A percentile compares a stretch with the other conserved stretches of the same genome.
Evolutionary conservation across 2,329 filamentous ascomycete species (phyloP).

Genomic region (Xylaria sp.): DNA sequence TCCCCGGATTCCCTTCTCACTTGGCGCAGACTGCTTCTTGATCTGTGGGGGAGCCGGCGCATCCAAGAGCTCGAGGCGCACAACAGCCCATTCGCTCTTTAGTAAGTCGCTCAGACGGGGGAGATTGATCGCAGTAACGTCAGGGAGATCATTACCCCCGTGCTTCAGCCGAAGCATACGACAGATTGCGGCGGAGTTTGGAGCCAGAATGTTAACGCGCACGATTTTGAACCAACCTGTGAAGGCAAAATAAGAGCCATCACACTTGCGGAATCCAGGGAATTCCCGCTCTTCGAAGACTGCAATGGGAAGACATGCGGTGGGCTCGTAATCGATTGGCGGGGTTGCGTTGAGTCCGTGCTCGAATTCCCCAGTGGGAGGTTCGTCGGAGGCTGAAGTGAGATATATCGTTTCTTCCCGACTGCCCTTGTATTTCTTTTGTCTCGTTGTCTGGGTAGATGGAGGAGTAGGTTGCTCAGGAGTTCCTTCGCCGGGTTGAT

Average conservation of each 20-base stretch:
- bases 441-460: not conserved
- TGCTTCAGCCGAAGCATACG: conserved; percentile 38
- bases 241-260: conserved; percentile 29
- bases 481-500: not conserved
- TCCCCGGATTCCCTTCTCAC: not conserved
- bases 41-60: conserved; percentile 32
- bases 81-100: conserved; percentile 34
- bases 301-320: conserved; percentile 29
- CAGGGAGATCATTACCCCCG: no score
- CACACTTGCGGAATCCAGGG: not conserved
- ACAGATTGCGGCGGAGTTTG: conserved; percentile 34
- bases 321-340: conserved; percentile 38
- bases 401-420: not conserved
- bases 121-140: no score
- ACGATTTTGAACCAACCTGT: conserved; percentile 36
- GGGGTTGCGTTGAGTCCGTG: no score
- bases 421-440: conserved; percentile 4
- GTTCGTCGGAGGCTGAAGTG: not conserved
- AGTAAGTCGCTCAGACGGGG: conserved; percentile 27
- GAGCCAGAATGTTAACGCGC: conserved; percentile 35
- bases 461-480: not conserved
- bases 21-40: conserved; percentile 24
- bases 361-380: no score
- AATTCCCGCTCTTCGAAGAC: conserved; percentile 31
- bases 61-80: conserved; percentile 33